Percentiles rank a stretch among this genome's conserved stretches.
These are phyloP conservation scores for Liquidambar formosana DNA, from an alignment of 164 flowering plant genomes.

Conservation along the genomic window DNA sequence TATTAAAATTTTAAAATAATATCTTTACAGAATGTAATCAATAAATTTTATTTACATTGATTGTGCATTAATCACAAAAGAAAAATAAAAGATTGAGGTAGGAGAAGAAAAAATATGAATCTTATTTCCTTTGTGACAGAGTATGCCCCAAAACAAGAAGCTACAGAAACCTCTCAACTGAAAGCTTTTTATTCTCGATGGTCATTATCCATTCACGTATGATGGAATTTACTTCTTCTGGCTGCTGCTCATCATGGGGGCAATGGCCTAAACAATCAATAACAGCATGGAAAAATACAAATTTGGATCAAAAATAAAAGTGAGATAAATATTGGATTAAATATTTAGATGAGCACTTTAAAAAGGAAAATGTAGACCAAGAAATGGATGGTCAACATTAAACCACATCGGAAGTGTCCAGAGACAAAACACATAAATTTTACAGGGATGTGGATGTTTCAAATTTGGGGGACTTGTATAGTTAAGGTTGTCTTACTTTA, in stretches of 20 bases:
- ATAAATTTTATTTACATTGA: too few species aligned
- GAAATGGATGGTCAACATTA: too few species aligned
- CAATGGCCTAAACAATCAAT: conserved; percentile 64
- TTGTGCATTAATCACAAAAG: too few species aligned
- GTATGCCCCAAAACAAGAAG: background rate
- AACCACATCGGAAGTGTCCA: background rate
- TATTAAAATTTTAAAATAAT: too few species aligned
- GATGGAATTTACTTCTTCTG: conserved; percentile 67
- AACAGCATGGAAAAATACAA: background rate
- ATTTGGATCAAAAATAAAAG: background rate
- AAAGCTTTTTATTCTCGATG: conserved; percentile 24
- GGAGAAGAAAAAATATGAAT: too few species aligned
- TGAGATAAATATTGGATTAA: background rate
- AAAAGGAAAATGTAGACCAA: too few species aligned
- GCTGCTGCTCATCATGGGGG: conserved; percentile 88
- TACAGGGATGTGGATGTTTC: background rate
- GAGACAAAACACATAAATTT: background rate
- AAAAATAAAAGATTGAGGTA: too few species aligned
- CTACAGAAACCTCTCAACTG: conserved; percentile 11
- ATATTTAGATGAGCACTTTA: too few species aligned
- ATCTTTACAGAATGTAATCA: too few species aligned
- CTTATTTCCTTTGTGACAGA: too few species aligned
- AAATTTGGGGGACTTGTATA: background rate
- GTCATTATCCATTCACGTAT: conserved; percentile 55
- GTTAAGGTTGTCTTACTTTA: conserved; percentile 43